phyloP scores from a whole-genome alignment of 148 eudicot genomes.

The Heliosperma pusillum region DNA sequence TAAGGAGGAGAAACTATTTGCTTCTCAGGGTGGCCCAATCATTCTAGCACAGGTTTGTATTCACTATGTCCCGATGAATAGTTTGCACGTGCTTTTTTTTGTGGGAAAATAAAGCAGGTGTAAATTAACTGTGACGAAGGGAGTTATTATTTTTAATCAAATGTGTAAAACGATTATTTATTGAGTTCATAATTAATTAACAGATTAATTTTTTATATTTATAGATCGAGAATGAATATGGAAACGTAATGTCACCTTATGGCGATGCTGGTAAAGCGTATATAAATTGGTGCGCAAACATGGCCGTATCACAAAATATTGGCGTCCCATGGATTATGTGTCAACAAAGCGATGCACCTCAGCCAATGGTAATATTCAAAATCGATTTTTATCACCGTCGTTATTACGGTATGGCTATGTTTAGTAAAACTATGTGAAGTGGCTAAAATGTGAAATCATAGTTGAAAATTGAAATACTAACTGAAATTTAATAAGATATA shows the following conservation, averaged over 20 bases:
- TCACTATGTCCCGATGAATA: too few relatives aligned
- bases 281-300: slow-evolving; percentile 47
- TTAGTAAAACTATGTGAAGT: too few relatives aligned
- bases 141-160: not conserved
- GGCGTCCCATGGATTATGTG: slow-evolving; percentile 80
- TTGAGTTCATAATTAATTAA: not conserved
- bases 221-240: slow-evolving; percentile 71
- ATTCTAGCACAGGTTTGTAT: slow-evolving; percentile 58
- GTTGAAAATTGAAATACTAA: too few relatives aligned
- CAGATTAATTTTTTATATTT: not conserved
- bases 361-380: slow-evolving; percentile 39
- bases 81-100: too few relatives aligned
- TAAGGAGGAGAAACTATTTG: slow-evolving; percentile 54
- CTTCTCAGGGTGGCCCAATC: slow-evolving; percentile 66
- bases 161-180: not conserved
- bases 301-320: slow-evolving; percentile 46
- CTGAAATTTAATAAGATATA: too few relatives aligned
- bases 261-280: slow-evolving; percentile 48
- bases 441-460: too few relatives aligned
- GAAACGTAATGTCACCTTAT: slow-evolving; percentile 39
- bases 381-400: too few relatives aligned
- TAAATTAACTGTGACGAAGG: too few relatives aligned
- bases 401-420: too few relatives aligned
- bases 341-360: slow-evolving; percentile 49
- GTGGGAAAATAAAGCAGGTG: too few relatives aligned